A percentile compares a stretch with the other conserved stretches of the same genome.
These are phyloP conservation scores for Coemansia reversa DNA, from an alignment of 192 early-diverging fungal species.

Conservation along the genomic window DNA sequence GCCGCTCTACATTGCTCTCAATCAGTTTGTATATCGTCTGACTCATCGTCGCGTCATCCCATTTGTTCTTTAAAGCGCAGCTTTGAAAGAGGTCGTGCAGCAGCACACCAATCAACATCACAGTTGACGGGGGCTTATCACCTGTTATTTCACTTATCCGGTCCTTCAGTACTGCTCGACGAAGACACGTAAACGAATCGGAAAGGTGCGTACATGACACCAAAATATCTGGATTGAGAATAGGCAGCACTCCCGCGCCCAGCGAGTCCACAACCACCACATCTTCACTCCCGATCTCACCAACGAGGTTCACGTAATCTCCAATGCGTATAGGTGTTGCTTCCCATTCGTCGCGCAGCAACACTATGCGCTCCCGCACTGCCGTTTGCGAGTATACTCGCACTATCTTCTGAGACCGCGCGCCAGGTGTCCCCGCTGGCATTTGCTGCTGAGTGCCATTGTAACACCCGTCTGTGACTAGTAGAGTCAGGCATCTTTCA, in stretches of 20 bases:
- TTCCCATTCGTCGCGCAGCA: slow-evolving; percentile 72
- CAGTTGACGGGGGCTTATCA: slow-evolving; percentile 51
- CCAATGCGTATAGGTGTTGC: slow-evolving; percentile 58
- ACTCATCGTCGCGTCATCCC: slow-evolving; percentile 56
- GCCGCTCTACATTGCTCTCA: slow-evolving; percentile 54
- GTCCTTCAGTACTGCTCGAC: slow-evolving; percentile 75
- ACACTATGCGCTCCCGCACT: slow-evolving; percentile 31
- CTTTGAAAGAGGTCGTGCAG: slow-evolving; percentile 80
- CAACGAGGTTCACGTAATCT: slow-evolving; percentile 60
- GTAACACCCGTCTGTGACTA: slow-evolving; percentile 35
- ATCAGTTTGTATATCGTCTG: slow-evolving; percentile 57
- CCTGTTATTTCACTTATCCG: slow-evolving; percentile 54
- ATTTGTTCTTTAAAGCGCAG: slow-evolving; percentile 60
- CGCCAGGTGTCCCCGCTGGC: slow-evolving; percentile 2
- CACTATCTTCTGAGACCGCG: slow-evolving; percentile 32
- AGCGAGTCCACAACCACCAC: slow-evolving; percentile 59
- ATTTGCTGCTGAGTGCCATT: slow-evolving; percentile 15
- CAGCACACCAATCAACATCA: slow-evolving; percentile 77
- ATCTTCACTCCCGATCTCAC: slow-evolving; percentile 11
- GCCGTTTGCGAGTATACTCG: slow-evolving; percentile 47
- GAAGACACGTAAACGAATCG: slow-evolving; percentile 72
- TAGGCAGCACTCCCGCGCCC: slow-evolving; percentile 53
- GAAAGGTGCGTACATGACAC: slow-evolving; percentile 74
- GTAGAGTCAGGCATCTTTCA: slow-evolving; percentile 43
- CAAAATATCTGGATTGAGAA: slow-evolving; percentile 81